A percentile compares a stretch with the other conserved stretches of the same genome.
phyloP scores from a whole-genome alignment of 768 basidiomycete genomes.

The Pleurotus cornucopiae region DNA sequence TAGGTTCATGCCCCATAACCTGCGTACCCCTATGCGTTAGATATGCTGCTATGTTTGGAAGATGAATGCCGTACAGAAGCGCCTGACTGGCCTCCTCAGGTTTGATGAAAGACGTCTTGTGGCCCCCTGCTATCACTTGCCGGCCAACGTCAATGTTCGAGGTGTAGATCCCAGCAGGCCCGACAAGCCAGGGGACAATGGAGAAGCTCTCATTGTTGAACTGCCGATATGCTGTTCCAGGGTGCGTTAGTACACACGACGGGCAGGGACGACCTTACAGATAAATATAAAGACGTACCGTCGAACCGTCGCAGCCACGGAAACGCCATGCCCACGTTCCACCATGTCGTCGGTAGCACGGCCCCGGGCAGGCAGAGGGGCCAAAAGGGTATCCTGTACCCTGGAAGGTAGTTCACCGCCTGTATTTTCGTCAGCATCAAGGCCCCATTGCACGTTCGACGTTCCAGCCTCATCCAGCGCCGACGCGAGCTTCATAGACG shows the following conservation, averaged over 20 bases:
- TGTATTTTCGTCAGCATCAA: slow-evolving; percentile 11
- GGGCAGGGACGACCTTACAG: no score
- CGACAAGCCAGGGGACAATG: slow-evolving; percentile 33
- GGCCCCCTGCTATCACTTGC: slow-evolving; percentile 36
- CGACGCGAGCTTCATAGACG: slow-evolving; percentile 1
- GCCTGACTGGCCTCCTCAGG: slow-evolving; percentile 25
- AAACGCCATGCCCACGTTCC: slow-evolving; percentile 34
- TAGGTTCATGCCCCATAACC: slow-evolving; percentile 28
- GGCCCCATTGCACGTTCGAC: neutral
- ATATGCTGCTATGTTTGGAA: no score
- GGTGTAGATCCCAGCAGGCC: slow-evolving; percentile 33
- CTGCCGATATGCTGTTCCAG: slow-evolving; percentile 27
- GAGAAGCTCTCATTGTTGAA: slow-evolving; percentile 36
- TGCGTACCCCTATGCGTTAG: neutral
- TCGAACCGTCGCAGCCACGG: slow-evolving; percentile 32
- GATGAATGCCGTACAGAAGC: slow-evolving; percentile 24
- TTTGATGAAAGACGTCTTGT: slow-evolving; percentile 36
- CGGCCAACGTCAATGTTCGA: slow-evolving; percentile 43
- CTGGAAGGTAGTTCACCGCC: slow-evolving; percentile 33
- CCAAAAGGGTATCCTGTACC: slow-evolving; percentile 35
- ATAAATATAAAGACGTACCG: slow-evolving; percentile 19
- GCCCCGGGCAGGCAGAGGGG: slow-evolving; percentile 34
- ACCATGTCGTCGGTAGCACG: slow-evolving; percentile 34
- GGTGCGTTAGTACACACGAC: neutral
- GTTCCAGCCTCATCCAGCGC: neutral